Evolutionary conservation across 1,284 basidiomycete species (phyloP), one percentile per base, ranked within the genome.

Genomic region (Marasmius tenuissimus): DNA sequence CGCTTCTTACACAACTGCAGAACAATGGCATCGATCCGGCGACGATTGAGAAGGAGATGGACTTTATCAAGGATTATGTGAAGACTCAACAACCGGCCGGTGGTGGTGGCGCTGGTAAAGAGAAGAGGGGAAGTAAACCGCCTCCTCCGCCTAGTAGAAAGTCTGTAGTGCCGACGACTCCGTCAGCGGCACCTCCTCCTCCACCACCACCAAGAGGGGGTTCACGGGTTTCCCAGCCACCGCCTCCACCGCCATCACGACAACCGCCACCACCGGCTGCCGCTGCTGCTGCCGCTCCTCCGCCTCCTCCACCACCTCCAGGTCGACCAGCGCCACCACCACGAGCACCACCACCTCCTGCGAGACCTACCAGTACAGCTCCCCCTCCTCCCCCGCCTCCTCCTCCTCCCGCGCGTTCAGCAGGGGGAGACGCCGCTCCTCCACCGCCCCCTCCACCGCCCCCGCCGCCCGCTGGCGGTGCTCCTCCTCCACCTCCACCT

Each of bases 31-130:
- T 97, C 60, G 85, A 86, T 50, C 76, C 75, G 27, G 78, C 81
- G 39, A 76, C 90, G 47, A 87, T 94, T 47, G 78, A 81, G 67
- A 81, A 91, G 64, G 92, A 97, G 72, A 89, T 92, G 80, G 89
- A 93, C 64, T 98, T 95, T 72, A 97, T 98, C 77, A 91, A 91
- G 68, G 84, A 91, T 67, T 98, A 89, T 71, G 86, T 96, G 20
- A 82, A 87, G 35, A 77, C 90, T 57, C 69, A 75, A 70, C 85
- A 73, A 35, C 67, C 67, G 33, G 40, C 69, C n/a, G 61, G 71
- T 6, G 67, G 69, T 42, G 42, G 68, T 35, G 61, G 56, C n/a
- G 61, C 71, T 6, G 67, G 69, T 40, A 64, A 74, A 64, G 66
- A 72, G 61, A 61, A 74, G 12, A 78, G 79, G 48, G 83, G 81